Evolutionary conservation across 2,329 filamentous ascomycete species (phyloP), one percentile per base, ranked within the genome.

Genomic region (Colletotrichum destructivum): DNA sequence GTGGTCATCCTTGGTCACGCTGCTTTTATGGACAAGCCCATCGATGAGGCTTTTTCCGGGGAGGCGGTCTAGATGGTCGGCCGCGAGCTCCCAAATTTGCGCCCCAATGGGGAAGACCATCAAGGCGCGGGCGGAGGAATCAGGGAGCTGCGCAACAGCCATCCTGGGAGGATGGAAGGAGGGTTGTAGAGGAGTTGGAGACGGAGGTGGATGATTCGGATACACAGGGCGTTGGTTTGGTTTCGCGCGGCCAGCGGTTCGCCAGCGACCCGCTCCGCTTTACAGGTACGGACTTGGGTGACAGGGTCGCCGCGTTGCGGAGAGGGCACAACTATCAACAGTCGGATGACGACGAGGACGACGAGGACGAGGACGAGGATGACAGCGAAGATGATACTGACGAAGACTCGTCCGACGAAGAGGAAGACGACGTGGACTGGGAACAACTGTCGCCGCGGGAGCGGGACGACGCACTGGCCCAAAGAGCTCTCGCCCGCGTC

Each of bases 21-120:
- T 77, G 89, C 95, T 75, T 91, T 98, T 82, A 92, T 98, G 93
- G 96, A 98, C 83, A 98, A 98, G 90, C 96, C 96, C 72, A 98
- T 98, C 88, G 96, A 98, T 92, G 96, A 97, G 95, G 95, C 95
- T 98, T 99, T 99, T 98, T 98, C 96, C 89, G 96, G 97, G 95
- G 96, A 99, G 96, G 96, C 96, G 95, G 96, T 99, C 93, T 99
- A 98, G 92, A 90, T 97, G 95, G 95, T 98, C 96, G 96, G 94
- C 96, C 96, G 96, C 96, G 93, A 96, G 93, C 95, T 98, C 96
- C 95, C 90, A 88, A 92, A 91, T 86, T 84, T 89, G 92, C 93
- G 95, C 95, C 95, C 94, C 92, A 88, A 90, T 95, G 94, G 96
- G 96, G 95, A 98, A 98, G 96, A 98, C 94, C 95, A 96, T 93